Evolutionary conservation across 805 yeast genomes (phyloP).

Genomic region (Kazachstania kunashirensis): DNA sequence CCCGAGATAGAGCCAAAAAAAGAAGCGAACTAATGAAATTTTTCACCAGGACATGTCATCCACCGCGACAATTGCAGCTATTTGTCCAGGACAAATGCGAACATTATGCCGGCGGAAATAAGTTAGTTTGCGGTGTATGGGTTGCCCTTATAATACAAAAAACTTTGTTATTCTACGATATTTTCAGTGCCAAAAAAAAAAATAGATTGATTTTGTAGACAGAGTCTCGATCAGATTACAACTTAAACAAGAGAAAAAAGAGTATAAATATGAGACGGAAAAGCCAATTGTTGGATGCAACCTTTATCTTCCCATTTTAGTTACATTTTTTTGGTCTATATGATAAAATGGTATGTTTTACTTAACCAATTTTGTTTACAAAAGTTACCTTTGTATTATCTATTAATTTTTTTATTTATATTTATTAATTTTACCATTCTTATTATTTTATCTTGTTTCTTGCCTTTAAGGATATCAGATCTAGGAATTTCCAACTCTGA

Average conservation of each 20-base stretch:
- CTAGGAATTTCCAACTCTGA: too few relatives aligned
- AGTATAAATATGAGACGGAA: conserved; percentile 12
- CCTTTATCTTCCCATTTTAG: background rate
- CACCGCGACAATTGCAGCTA: too few relatives aligned
- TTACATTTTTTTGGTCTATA: conserved; percentile 1
- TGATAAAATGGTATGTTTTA: conserved; percentile 10
- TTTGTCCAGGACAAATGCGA: too few relatives aligned
- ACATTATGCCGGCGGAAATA: conserved; percentile 4
- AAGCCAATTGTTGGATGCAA: conserved; percentile 1
- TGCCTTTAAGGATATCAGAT: background rate
- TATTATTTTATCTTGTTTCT: background rate
- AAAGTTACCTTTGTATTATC: background rate
- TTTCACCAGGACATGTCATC: too few relatives aligned
- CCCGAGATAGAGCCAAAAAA: too few relatives aligned
- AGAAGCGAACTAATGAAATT: too few relatives aligned
- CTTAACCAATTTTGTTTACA: conserved; percentile 8
- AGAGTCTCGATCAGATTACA: too few relatives aligned
- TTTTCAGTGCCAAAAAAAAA: too few relatives aligned
- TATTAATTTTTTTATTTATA: background rate
- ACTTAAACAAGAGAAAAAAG: too few relatives aligned
- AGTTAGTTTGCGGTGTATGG: conserved; percentile 1
- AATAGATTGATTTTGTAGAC: too few relatives aligned
- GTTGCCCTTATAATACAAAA: too few relatives aligned
- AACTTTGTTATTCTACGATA: too few relatives aligned
- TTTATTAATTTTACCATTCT: background rate